Evolutionary conservation across 108 stramenopile genomes (phyloP), one percentile per base, ranked within the genome.

Genomic region (Fistulifera pelliculosa): DNA sequence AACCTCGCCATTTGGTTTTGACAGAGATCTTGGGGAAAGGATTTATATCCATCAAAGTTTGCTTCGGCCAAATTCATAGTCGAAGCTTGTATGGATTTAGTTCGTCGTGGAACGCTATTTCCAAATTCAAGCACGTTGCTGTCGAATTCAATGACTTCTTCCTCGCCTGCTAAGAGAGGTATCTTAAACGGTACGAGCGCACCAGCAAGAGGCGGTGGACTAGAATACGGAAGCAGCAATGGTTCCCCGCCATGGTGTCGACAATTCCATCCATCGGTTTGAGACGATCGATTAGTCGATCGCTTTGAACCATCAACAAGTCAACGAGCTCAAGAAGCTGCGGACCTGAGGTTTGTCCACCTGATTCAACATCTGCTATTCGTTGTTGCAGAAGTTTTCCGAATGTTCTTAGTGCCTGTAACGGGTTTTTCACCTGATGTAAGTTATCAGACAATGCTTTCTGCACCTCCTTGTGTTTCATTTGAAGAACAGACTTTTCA

Each of bases 361-460:
- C 39, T 31, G 27, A 38, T 17, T 28, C 41, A 11, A 35, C 54
- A 41, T 77, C 68, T 0, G 78, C 89, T 45, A 92, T 56, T 35
- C 76, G 71, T 27, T 81, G 71, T 51, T 86, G 84, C 48, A 92
- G 52, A 16, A 92, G 65, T 60, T 87, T 92, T 3, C 80, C 76
- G 70, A 77, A 92, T 6, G 90, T 88, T 45, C 86, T 50, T 42
- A 92, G 56, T 0, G 90, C 90, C 63, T 92, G 90, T 22, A 92
- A 22, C 0, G 90, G 90, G 69, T 85, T 88, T 67, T 88, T 92
- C n/a, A 92, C 74, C 59, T 92, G 90, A 66, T 92, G 90, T 35
- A 92, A 56, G 40, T 70, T 72, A 55, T 92, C 79, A 0, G 85
- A 80, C 50, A 92, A 63, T 4, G 81, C 69, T 17, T 71, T 52